These are phyloP conservation scores for Trichopus zeylanicus DNA, from an alignment of 116 monocot species.

Conservation along the genomic window DNA sequence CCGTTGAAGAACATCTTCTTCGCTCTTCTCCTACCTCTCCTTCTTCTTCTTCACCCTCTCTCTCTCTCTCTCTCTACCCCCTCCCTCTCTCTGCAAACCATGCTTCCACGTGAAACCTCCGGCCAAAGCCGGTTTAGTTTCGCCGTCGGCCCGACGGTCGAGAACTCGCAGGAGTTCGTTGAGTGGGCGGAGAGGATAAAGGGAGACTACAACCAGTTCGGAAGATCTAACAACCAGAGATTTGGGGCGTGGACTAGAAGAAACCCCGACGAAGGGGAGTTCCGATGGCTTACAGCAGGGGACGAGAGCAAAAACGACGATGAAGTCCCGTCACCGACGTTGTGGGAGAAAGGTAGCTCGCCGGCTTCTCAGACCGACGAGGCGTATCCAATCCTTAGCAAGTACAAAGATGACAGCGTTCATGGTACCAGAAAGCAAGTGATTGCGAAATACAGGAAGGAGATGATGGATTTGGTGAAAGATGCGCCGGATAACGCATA, in stretches of 20 bases:
- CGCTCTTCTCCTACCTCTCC: too few species aligned
- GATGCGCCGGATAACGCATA: not conserved
- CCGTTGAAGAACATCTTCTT: too few species aligned
- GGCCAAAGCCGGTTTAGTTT: conserved; percentile 10
- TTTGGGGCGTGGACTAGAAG: not conserved
- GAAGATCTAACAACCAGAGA: not conserved
- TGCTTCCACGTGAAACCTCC: too few species aligned
- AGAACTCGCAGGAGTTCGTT: not conserved
- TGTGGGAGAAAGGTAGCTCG: not conserved
- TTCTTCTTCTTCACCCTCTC: too few species aligned
- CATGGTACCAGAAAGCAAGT: not conserved
- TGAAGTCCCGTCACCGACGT: not conserved
- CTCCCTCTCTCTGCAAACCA: too few species aligned
- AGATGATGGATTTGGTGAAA: not conserved
- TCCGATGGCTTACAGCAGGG: not conserved
- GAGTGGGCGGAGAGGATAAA: not conserved
- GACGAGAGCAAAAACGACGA: not conserved
- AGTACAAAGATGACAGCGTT: not conserved
- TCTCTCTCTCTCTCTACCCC: too few species aligned
- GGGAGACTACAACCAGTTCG: conserved; percentile 2
- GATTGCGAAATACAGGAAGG: not conserved
- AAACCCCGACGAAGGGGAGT: not conserved
- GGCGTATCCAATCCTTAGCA: not conserved
- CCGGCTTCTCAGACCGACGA: not conserved
- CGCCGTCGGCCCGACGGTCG: not conserved